Evolutionary conservation across 106 monocot genomes (phyloP).

Genomic region (Dioscorea alata): DNA sequence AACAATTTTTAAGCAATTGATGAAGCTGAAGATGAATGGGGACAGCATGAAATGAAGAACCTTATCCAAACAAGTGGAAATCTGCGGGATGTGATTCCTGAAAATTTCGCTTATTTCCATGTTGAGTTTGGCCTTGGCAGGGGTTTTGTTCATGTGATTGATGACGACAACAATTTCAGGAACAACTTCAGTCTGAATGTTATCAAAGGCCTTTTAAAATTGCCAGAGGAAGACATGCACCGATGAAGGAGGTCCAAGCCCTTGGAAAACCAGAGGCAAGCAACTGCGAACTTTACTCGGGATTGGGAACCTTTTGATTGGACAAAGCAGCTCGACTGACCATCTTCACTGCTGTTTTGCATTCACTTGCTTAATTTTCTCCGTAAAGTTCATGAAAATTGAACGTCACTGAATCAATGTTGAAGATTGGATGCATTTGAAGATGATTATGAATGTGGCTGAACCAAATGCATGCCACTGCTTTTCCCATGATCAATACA

Average conservation of each 20-base stretch:
- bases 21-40: constrained; percentile 78
- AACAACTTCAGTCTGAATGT: constrained; percentile 54
- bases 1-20: constrained; percentile 46
- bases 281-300: constrained; percentile 23
- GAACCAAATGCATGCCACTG: too few relatives aligned
- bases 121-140: constrained; percentile 65
- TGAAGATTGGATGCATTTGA: too few relatives aligned
- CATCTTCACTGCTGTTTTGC: too few relatives aligned
- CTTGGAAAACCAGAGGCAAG: constrained; percentile 39
- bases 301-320: constrained; percentile 72
- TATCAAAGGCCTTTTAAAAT: constrained; percentile 45
- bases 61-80: constrained; percentile 59
- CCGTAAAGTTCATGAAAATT: too few relatives aligned
- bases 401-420: too few relatives aligned
- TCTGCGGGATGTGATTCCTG: constrained; percentile 43
- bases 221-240: constrained; percentile 71
- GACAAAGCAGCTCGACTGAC: constrained; percentile 44
- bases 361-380: too few relatives aligned
- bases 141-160: constrained; percentile 72
- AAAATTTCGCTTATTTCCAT: constrained; percentile 61
- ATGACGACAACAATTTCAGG: constrained; percentile 62
- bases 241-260: constrained; percentile 35
- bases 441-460: too few relatives aligned
- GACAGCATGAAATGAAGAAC: constrained; percentile 73
- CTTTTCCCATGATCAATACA: too few relatives aligned